phyloP scores from a whole-genome alignment of 305 asterid species.

The Solanum chacoense region DNA sequence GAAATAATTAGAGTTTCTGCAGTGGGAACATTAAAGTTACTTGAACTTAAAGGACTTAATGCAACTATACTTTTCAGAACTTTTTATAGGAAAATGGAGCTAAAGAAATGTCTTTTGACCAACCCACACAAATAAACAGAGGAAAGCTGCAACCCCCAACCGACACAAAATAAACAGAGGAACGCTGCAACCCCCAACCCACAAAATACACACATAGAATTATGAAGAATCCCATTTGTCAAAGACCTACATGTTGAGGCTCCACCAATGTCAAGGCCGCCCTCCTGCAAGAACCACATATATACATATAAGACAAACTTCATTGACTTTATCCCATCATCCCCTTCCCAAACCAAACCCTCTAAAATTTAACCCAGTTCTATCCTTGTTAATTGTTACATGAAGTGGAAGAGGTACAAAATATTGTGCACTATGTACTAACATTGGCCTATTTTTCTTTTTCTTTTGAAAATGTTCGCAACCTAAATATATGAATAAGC shows the following conservation, averaged over 20 bases:
- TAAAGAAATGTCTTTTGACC: slow-evolving; percentile 11
- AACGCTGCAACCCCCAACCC: background rate
- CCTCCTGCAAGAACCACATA: slow-evolving; percentile 95
- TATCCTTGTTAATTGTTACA: slow-evolving; percentile 9
- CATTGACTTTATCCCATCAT: slow-evolving; percentile 47
- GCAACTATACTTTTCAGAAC: background rate
- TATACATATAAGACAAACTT: slow-evolving; percentile 88
- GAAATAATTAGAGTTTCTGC: background rate
- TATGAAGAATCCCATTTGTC: slow-evolving; percentile 77
- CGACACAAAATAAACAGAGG: too few relatives aligned
- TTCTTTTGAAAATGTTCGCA: background rate
- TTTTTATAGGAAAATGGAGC: background rate
- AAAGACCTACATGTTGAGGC: slow-evolving; percentile 97
- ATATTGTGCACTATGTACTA: background rate
- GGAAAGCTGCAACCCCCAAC: background rate
- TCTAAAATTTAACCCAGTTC: slow-evolving; percentile 16
- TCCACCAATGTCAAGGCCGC: slow-evolving; percentile 84
- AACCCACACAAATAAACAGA: slow-evolving; percentile 30
- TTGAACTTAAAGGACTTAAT: background rate
- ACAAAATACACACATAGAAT: slow-evolving; percentile 12
- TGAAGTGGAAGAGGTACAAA: slow-evolving; percentile 1
- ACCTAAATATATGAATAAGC: background rate
- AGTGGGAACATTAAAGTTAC: background rate
- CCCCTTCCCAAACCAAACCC: slow-evolving; percentile 50
- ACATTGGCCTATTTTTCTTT: background rate